Evolutionary conservation across 139 green algal species (phyloP), one percentile per base, ranked within the genome.

Genomic region (Deuterostichococcus epilithicus): DNA sequence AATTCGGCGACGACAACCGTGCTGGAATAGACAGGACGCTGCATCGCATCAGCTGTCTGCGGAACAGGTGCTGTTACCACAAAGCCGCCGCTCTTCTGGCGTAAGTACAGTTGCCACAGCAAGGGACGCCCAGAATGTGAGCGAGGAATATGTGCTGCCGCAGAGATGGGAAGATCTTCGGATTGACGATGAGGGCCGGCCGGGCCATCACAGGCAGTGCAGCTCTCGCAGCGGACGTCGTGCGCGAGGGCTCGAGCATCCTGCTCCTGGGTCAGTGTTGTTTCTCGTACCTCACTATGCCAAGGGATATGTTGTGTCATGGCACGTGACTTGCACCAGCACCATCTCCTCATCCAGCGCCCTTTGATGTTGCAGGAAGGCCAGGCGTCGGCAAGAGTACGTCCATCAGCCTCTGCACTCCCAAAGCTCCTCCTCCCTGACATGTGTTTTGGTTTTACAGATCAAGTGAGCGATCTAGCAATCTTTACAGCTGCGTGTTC

Each of bases 21-120:
- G 92, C 95, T 10, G 95, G 95, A 52, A 97, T 99, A 60, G 90
- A 97, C 75, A 80, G 90, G 52, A 98, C 94, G 36, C 84, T 98
- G 80, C 94, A 98, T 84, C 90, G 94, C 78, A 95, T 99, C 81
- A 92, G 78, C 80, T 91, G 86, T 82, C 95, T 99, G 63, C 84
- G 88, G 20, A 94, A 94, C 81, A 74, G 92, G 52, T 63, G 52
- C 52, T 52, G 42, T 13, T 20, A 23, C n/a, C n/a, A n/a, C n/a
- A n/a, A n/a, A n/a, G n/a, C n/a, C n/a, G n/a, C n/a, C n/a, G n/a
- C n/a, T n/a, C n/a, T n/a, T n/a, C n/a, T n/a, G n/a, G n/a, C n/a
- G n/a, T n/a, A n/a, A n/a, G n/a, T n/a, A n/a, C n/a, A n/a, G n/a
- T n/a, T n/a, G n/a, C n/a, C n/a, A n/a, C n/a, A n/a, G n/a, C n/a